Evolutionary conservation across 352 stramenopile genomes (phyloP), one percentile per base, ranked within the genome.

Genomic region (Pythium scleroteichum): DNA sequence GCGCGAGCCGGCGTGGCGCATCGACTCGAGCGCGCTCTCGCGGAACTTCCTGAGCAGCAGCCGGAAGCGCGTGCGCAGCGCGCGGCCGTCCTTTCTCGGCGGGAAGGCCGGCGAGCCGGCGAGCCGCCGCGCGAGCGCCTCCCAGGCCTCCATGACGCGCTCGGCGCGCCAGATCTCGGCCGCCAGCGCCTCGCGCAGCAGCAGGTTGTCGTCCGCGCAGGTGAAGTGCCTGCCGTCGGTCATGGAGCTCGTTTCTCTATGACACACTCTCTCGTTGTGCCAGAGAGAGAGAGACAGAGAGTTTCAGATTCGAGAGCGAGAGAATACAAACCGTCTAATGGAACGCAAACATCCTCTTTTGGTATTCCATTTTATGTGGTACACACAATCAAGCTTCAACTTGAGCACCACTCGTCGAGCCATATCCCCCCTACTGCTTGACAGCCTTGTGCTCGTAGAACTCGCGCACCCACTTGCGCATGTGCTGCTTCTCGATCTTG

Each of bases 71-170:
- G 49, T 39, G 20, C 32, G 32, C 14, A 41, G 24, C 8, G 49
- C 27, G 27, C 32, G 27, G 12, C 23, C 49, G 49, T 56, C 49
- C 20, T 56, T 56, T 24, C 27, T 24, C n/a, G 16, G 20, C 27
- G 27, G 27, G 32, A 56, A 56, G 32, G 17, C 16, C 29, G 49
- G 49, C 8, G 26, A 6, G 17, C 13, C 27, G 10, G 26, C 20
- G 20, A 56, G 49, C 27, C 9, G 5, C 17, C 3, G 20, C 27
- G 49, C 49, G 2, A 56, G n/a, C 29, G 10, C 10, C 17, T 29
- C 49, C 49, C 49, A 56, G 17, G 49, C 49, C 26, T 45, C 49
- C 49, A 56, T 56, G 12, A 56, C 49, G 32, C 49, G 49, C 20
- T n/a, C 32, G 27, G n/a, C 33, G 9, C 26, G 22, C 49, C 49